A percentile compares a stretch with the other conserved stretches of the same genome.
phyloP scores from a whole-genome alignment of 2,329 filamentous ascomycete genomes.

The Exophiala bonariae region DNA sequence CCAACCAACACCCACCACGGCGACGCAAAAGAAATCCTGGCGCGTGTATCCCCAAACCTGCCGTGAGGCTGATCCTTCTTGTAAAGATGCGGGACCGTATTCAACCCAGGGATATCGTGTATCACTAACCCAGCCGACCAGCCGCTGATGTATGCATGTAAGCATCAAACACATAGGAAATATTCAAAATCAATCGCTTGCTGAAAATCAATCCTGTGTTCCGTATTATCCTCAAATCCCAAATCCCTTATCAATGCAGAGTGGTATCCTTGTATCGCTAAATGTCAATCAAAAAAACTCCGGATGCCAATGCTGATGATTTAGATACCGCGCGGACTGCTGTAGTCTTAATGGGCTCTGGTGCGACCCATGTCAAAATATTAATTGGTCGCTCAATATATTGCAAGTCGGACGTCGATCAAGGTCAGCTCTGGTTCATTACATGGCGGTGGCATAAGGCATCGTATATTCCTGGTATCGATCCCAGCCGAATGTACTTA shows the following conservation, averaged over 20 bases:
- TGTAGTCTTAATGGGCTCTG: too few relatives aligned
- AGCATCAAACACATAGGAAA: slow-evolving; percentile 26
- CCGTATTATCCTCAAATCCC: slow-evolving; percentile 37
- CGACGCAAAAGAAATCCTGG: slow-evolving; percentile 34
- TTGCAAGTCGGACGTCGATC: slow-evolving; percentile 50
- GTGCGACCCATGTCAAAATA: neutral
- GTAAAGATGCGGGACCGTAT: slow-evolving; percentile 43
- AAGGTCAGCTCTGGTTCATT: slow-evolving; percentile 60
- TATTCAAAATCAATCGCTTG: slow-evolving; percentile 52
- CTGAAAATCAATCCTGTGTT: slow-evolving; percentile 44
- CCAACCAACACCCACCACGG: slow-evolving; percentile 25
- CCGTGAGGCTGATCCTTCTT: slow-evolving; percentile 52
- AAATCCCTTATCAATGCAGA: slow-evolving; percentile 36
- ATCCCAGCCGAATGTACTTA: slow-evolving; percentile 82
- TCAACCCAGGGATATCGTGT: slow-evolving; percentile 35
- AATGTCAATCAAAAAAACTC: slow-evolving; percentile 41
- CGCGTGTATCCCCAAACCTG: slow-evolving; percentile 41
- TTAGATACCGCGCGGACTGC: slow-evolving; percentile 27
- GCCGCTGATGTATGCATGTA: slow-evolving; percentile 33
- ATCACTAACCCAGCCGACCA: slow-evolving; percentile 47
- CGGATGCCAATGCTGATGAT: slow-evolving; percentile 30
- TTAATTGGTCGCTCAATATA: slow-evolving; percentile 28
- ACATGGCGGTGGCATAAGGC: slow-evolving; percentile 76
- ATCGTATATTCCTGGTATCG: slow-evolving; percentile 78
- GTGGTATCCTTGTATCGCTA: slow-evolving; percentile 45